phyloP scores from a whole-genome alignment of 2,329 filamentous ascomycete genomes.

The Diplodia sapinea region DNA sequence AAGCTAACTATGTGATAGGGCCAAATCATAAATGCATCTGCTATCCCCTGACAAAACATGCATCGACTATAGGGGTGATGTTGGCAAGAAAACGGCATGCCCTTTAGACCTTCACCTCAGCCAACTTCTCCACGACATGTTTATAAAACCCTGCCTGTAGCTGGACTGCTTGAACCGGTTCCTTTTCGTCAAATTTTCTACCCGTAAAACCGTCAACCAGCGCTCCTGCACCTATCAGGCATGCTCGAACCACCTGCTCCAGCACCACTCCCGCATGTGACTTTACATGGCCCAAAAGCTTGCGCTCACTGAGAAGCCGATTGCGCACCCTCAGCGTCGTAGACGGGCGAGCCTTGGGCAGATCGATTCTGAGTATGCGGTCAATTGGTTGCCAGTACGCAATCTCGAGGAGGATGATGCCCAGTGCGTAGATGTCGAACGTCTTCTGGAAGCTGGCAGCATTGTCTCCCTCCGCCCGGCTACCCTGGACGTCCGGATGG shows the following conservation, averaged over 20 bases:
- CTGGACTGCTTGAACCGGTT: slow-evolving; percentile 39
- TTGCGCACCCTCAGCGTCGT: slow-evolving; percentile 47
- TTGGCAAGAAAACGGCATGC: no score
- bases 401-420: slow-evolving; percentile 60
- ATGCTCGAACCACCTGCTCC: slow-evolving; percentile 39
- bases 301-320: slow-evolving; percentile 37
- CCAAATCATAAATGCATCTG: not conserved
- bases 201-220: slow-evolving; percentile 35
- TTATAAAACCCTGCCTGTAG: slow-evolving; percentile 44
- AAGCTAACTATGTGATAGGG: not conserved
- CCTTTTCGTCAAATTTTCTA: slow-evolving; percentile 40
- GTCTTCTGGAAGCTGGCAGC: slow-evolving; percentile 52
- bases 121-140: slow-evolving; percentile 41
- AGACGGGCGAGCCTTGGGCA: slow-evolving; percentile 46
- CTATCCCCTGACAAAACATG: not conserved
- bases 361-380: slow-evolving; percentile 50
- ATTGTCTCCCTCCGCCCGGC: slow-evolving; percentile 33
- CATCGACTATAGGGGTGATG: not conserved
- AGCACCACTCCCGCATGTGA: slow-evolving; percentile 40
- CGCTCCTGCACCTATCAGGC: slow-evolving; percentile 40
- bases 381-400: slow-evolving; percentile 60
- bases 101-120: slow-evolving; percentile 37
- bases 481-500: slow-evolving; percentile 53
- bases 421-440: slow-evolving; percentile 61
- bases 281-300: slow-evolving; percentile 38